Evolutionary conservation across 768 basidiomycete genomes (phyloP), one percentile per base, ranked within the genome.

Genomic region (Tephrocybe sp.): DNA sequence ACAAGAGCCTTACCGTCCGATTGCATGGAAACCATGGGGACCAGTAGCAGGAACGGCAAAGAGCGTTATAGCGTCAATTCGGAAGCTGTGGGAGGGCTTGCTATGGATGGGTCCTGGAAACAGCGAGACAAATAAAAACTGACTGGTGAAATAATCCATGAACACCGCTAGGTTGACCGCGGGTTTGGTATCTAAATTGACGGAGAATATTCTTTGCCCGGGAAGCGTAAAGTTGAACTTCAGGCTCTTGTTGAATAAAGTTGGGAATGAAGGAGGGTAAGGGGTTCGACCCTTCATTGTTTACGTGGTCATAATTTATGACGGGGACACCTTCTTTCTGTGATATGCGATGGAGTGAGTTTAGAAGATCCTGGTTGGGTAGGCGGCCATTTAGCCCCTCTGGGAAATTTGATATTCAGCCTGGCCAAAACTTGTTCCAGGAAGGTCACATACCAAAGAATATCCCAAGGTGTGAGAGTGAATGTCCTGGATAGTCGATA

Each of bases 401-500:
- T 98, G 64, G 49, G 30, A 42, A n/a, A 24, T 23, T 22, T 19
- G 15, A 22, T 18, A 29, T 38, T 40, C 23, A 34, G 27, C 25
- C 4, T 3, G 37, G 18, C 18, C 3, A 19, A 19, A 5, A 5
- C 34, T 6, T 38, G 10, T 19, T 7, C 3, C 16, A 12, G 8
- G 45, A 33, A 21, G 31, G 44, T 37, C 13, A 60, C 84, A 47
- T 15, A 93, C 95, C 95, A 66, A 87, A 90, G 70, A 92, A 97
- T 9, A 98, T 69, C n/a, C 97, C 95, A 2, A 98, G 74, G 62
- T 97, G 91, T 9, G 89, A 92, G 68, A 98, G 95, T 0, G 94
- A 97, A 67, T 99, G 95, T 0, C 93, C 90, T 1, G 94, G 91
- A 65, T 97, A 98, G 64, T 98, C 97, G 36, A 99, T 82, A 57